Base-by-base conservation (phyloP, 768 basidiomycete genomes). In the Amanita rimosa region DNA sequence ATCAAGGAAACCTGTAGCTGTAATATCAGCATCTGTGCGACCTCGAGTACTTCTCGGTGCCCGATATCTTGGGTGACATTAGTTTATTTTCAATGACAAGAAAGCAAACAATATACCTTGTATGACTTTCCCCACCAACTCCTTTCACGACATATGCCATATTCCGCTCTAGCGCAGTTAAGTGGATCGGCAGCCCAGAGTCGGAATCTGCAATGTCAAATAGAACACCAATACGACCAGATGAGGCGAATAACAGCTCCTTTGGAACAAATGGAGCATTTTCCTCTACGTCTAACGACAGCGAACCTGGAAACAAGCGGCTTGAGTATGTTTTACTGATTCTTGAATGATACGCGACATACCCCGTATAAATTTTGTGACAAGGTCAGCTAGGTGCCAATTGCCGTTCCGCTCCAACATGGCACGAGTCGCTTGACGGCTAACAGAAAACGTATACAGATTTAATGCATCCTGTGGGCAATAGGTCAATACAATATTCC, bases 1-100 rank as follows among this genome's bases (percentile, higher is more conserved):
- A 52, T 96, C 92, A 24, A 96, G 68, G 71, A 96, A 92, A 13
- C 90, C 91, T 35, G 71, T 73, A 1, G 84, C 73, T 1, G 72
- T 55, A 22, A 63, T 56, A 27, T 82, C 75, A 6, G 73, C 68
- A 55, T 87, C 84, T 43, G 73, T 79, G 19, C 70, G 68, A 6
- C 83, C 79, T 19, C 66, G 60, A 0, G 67, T 66, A 34, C 68
- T 76, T 53, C 76, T 78, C 0, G 89, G 88, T 0, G 85, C 47
- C 6, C 47, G 47, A 40, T 49, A 49, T 49, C 48, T 26, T 49
- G 11, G 4, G 9, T 6, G 24, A 9, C n/a, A 26, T 48, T 29
- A 41, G 27, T 48, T 14, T 48, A 4, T 16, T 37, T 26, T 14
- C 7, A 26, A 26, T 11, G 19, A 16, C 13, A 48, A 26, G 14